phyloP scores from a whole-genome alignment of 371 early-diverging fungal genomes.

The Syncephalastrum monosporum region DNA sequence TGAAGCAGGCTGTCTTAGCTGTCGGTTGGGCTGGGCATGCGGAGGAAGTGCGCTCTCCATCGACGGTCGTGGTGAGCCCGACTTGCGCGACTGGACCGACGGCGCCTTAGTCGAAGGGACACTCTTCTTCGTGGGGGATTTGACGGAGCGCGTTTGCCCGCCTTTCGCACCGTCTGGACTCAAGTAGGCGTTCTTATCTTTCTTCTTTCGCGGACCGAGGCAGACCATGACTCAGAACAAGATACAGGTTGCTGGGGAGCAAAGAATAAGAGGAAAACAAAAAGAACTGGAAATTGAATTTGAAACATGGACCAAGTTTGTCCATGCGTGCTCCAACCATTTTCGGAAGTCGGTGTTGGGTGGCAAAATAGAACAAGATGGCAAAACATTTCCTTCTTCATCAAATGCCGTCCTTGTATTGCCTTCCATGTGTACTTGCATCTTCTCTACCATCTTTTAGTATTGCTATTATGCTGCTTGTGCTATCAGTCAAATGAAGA shows the following conservation, averaged over 20 bases:
- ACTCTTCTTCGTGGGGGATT: constrained; percentile 7
- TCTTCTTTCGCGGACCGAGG: constrained; percentile 34
- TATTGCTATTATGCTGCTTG: too few species aligned
- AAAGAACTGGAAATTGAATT: constrained; percentile 1
- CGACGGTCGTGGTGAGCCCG: neutral
- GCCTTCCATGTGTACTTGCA: neutral
- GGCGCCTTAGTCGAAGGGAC: constrained; percentile 4
- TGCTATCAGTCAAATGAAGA: too few species aligned
- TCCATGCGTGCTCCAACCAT: neutral
- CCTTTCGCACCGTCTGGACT: constrained; percentile 20
- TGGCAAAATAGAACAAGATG: neutral
- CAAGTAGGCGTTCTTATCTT: constrained; percentile 18
- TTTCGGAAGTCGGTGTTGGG: neutral
- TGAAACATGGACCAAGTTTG: constrained; percentile 3
- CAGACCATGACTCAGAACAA: constrained; percentile 21
- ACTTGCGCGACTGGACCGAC: constrained; percentile 2
- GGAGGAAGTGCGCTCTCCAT: constrained; percentile 2
- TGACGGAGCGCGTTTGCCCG: constrained; percentile 8
- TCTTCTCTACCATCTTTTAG: neutral
- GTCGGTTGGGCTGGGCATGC: constrained; percentile 5
- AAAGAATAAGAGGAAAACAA: constrained; percentile 6
- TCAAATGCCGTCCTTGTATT: neutral
- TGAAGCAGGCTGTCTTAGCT: constrained; percentile 10
- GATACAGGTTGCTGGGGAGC: neutral
- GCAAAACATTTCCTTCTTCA: neutral